Base-by-base conservation (phyloP, 495 filamentous ascomycete species). In the Penicillium paxilli region DNA sequence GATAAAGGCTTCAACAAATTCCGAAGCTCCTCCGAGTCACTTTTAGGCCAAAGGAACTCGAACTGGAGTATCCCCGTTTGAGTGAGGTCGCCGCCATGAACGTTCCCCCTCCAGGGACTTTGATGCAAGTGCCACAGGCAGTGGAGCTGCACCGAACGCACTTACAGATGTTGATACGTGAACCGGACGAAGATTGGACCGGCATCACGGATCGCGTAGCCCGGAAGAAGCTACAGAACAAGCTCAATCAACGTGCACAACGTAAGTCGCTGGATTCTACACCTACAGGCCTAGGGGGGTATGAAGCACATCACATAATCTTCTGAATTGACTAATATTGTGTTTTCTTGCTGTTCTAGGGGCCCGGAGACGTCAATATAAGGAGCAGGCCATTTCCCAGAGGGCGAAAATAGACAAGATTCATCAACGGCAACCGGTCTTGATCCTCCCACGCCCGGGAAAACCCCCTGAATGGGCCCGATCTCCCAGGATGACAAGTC, bases 201-300 rank as follows among this genome's bases (percentile, higher is more conserved):
- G 47, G 47, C 8, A 40, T 37, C 19, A 50, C 16, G 1, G 47
- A 50, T 41, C 47, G 32, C 1, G 9, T 16, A 4, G 17, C 23
- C 20, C 30, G 47, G 24, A 24, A 30, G 35, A 50, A 50, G 20
- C 35, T 50, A 20, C 47, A 50, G 47, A 50, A 50, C 17, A 26
- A 33, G 8, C 32, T 50, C 8, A 50, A 50, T 24, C 47, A 50
- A 35, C 32, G 47, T 24, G 23, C 49, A 16, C 42, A 44, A 16
- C 38, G 49, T 44, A 33, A 11, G 38, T 4, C 4, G 12, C 4
- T 19, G 37, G 9, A 1, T 21, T 28, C 25, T 5, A 5, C 4
- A 28, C 25, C 25, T 28, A 10, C n/a, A n/a, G n/a, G n/a, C n/a
- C n/a, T n/a, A n/a, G n/a, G n/a, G n/a, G n/a, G n/a, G n/a, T n/a